Evolutionary conservation across 352 stramenopile genomes (phyloP), one percentile per base, ranked within the genome.

Genomic region (Halophytophthora polymorphica): DNA sequence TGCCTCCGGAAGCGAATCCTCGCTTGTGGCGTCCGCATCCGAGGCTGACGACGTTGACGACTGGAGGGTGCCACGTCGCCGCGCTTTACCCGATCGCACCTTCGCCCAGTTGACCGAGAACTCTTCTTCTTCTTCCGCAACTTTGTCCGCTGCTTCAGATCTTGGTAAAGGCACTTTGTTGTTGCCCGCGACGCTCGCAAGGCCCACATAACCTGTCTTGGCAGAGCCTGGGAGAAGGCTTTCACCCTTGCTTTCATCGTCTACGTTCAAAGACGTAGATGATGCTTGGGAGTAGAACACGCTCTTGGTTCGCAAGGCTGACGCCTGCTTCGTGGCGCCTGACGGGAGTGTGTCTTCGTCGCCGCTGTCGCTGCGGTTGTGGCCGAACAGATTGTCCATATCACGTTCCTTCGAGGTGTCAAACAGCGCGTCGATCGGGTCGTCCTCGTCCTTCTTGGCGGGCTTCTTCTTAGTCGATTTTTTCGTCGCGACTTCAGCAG

Each of bases 401-500:
- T 88, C 69, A 50, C 57, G 53, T 31, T 86, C 81, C 18, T 59
- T 52, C 0, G 69, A 72, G 2, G 47, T 56, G 37, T 89, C 77
- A 33, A 91, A 91, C 3, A 91, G 56, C 25, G 76, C 71, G 53
- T 91, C 77, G 35, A 91, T 89, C 14, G 60, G 50, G 52, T 91
- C 80, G 19, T 72, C 58, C 6, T 66, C 57, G 3, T 60, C 51
- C 4, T 45, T 56, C 44, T 53, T 46, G 6, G 18, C 34, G 18
- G 45, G 21, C 13, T 29, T 57, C n/a, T 37, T 36, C 14, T 60
- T 49, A 21, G 7, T n/a, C 6, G 33, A 38, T 10, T 38, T 31
- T 8, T 31, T 38, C 33, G 33, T 10, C 6, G 33, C 13, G 13
- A 38, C 13, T 3, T 3, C 3, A 31, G 4, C 25, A 31, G 8